These are phyloP conservation scores for Trichophyton simii DNA, from an alignment of 2,329 filamentous ascomycete species.

Conservation along the genomic window DNA sequence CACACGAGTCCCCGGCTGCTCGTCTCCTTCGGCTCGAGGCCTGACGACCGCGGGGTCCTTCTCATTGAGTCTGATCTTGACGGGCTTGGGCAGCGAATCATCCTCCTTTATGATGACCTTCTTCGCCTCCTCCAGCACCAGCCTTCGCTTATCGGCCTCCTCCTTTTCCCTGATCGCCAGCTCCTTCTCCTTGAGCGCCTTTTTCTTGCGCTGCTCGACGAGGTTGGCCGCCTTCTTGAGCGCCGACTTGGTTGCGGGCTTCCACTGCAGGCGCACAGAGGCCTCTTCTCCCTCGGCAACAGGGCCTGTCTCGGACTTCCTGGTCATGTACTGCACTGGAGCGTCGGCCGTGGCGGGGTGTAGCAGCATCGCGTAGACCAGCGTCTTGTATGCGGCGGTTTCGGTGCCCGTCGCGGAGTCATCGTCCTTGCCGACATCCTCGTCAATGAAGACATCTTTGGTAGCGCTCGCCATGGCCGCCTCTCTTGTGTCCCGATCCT, in stretches of 20 bases:
- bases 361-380: conserved; percentile 65
- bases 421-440: conserved; percentile 63
- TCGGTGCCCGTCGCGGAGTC: conserved; percentile 54
- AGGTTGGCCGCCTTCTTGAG: conserved; percentile 72
- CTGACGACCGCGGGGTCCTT: conserved; percentile 49
- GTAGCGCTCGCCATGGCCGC: conserved; percentile 8
- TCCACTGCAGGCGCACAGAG: conserved; percentile 56
- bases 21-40: conserved; percentile 44
- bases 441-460: conserved; percentile 60
- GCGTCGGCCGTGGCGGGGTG: conserved; percentile 44
- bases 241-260: conserved; percentile 69
- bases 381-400: conserved; percentile 65
- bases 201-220: conserved; percentile 68
- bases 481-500: conserved; percentile 11
- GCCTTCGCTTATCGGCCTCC: conserved; percentile 56
- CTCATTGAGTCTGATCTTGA: conserved; percentile 63
- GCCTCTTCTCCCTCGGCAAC: conserved; percentile 52
- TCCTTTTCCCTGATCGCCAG: conserved; percentile 59
- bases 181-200: conserved; percentile 65
- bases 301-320: conserved; percentile 53
- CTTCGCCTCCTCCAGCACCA: conserved; percentile 69
- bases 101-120: conserved; percentile 62
- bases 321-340: conserved; percentile 51
- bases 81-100: conserved; percentile 55
- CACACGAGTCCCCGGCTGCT: conserved; percentile 57